These are phyloP conservation scores for Thalassiosira livingstoniorum DNA, from an alignment of 352 stramenopile genomes.

Conservation along the genomic window DNA sequence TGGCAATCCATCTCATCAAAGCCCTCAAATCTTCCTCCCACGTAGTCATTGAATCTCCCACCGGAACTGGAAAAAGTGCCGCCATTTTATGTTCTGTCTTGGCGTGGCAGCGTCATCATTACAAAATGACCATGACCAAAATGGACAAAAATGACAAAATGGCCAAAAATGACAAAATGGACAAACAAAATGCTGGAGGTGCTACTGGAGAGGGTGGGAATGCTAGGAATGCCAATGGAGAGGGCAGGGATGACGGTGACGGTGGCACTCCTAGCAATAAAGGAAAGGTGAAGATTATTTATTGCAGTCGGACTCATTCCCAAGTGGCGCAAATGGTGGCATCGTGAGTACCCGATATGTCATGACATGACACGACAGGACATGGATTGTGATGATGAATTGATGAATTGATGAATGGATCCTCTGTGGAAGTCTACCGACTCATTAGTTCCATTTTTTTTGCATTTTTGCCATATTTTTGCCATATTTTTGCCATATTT, in stretches of 20 bases:
- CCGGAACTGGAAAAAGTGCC: conserved; percentile 79
- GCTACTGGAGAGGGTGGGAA: conserved; percentile 4
- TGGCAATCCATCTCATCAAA: conserved; percentile 78
- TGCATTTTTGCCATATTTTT: too few species aligned
- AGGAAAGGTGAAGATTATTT: conserved; percentile 76
- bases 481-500: not conserved
- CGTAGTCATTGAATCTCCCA: conserved; percentile 80
- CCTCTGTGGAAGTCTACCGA: too few species aligned
- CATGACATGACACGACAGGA: too few species aligned
- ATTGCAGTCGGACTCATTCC: conserved; percentile 77
- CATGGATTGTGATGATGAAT: not conserved
- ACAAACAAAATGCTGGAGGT: not conserved
- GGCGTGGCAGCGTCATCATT: conserved; percentile 75
- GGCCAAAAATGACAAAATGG: too few species aligned
- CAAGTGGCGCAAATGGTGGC: conserved; percentile 82
- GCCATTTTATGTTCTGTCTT: conserved; percentile 78
- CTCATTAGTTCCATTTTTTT: too few species aligned
- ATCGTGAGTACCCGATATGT: conserved; percentile 39
- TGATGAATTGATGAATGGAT: too few species aligned
- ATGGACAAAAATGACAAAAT: not conserved
- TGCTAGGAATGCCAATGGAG: not conserved
- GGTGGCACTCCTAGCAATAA: too few species aligned
- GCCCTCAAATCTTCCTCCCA: conserved; percentile 72
- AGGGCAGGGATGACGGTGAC: conserved; percentile 8
- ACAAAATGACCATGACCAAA: conserved; percentile 15